phyloP scores from a whole-genome alignment of 2,329 filamentous ascomycete species.

The Penicillium paneum region DNA sequence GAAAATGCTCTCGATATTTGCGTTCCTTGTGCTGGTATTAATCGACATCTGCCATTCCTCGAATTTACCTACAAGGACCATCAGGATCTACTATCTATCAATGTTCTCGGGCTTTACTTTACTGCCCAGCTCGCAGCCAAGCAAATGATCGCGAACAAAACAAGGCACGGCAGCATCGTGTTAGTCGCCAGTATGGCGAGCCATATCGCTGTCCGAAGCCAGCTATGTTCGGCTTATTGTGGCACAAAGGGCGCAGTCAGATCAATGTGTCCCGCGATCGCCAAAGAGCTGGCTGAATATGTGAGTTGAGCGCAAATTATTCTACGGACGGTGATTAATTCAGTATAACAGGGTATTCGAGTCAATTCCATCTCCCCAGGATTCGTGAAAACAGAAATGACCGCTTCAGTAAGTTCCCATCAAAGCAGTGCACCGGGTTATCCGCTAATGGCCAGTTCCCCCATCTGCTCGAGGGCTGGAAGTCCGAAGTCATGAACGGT shows the following conservation, averaged over 20 bases:
- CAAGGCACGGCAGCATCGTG: constrained; percentile 52
- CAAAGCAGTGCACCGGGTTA: not conserved
- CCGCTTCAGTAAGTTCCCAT: constrained; percentile 27
- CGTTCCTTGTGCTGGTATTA: constrained; percentile 48
- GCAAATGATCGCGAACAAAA: constrained; percentile 52
- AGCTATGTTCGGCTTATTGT: constrained; percentile 49
- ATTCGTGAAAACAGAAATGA: constrained; percentile 38
- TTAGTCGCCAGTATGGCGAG: constrained; percentile 55
- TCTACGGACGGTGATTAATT: not conserved
- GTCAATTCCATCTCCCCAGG: constrained; percentile 45
- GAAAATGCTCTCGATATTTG: constrained; percentile 43
- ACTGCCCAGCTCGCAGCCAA: constrained; percentile 50
- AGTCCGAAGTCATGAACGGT: constrained; percentile 49
- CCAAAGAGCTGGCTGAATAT: constrained; percentile 44
- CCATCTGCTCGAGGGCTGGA: constrained; percentile 50
- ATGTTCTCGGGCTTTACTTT: constrained; percentile 47
- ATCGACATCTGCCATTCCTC: constrained; percentile 45
- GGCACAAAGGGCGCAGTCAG: constrained; percentile 49
- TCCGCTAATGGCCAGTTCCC: constrained; percentile 36
- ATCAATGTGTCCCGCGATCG: constrained; percentile 49
- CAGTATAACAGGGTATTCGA: constrained; percentile 35
- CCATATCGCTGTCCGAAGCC: constrained; percentile 50
- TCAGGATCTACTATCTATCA: constrained; percentile 44
- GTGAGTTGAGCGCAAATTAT: constrained; percentile 16
- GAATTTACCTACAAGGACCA: constrained; percentile 46